Evolutionary conservation across 495 filamentous ascomycete genomes (phyloP).

Genomic region (Staphylotrichum longicolle): DNA sequence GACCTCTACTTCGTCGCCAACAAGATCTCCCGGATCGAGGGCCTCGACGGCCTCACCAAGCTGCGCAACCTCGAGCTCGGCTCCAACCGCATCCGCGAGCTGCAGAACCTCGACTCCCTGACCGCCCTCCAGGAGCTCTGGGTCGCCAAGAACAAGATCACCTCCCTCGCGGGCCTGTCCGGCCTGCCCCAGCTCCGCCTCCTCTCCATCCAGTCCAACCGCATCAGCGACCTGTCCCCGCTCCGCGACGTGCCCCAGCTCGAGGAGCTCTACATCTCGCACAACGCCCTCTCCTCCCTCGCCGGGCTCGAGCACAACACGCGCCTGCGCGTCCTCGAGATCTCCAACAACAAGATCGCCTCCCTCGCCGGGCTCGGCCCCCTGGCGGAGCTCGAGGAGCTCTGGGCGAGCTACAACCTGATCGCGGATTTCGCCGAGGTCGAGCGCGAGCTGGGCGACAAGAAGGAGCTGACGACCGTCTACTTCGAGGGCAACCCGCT

Average conservation of each 20-base stretch:
- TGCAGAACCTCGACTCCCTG: constrained; percentile 80
- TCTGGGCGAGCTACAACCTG: constrained; percentile 93
- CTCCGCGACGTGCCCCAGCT: constrained; percentile 71
- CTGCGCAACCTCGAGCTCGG: constrained; percentile 84
- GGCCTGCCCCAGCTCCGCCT: constrained; percentile 76
- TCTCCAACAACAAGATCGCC: constrained; percentile 83
- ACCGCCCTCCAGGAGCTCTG: constrained; percentile 79
- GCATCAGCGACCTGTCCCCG: constrained; percentile 75
- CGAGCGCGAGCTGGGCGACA: constrained; percentile 73
- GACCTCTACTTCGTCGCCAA: constrained; percentile 96
- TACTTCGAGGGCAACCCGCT: constrained; percentile 97
- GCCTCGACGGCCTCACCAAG: constrained; percentile 68
- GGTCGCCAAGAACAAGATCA: constrained; percentile 98
- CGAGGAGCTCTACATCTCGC: constrained; percentile 96
- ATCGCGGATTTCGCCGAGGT: constrained; percentile 78
- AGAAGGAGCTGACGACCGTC: constrained; percentile 79
- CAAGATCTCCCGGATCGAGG: constrained; percentile 84
- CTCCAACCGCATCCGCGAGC: constrained; percentile 86
- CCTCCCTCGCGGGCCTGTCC: constrained; percentile 70
- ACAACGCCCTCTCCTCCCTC: constrained; percentile 83
- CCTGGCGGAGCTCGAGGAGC: constrained; percentile 72
- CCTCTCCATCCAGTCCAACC: constrained; percentile 96
- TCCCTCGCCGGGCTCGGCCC: constrained; percentile 69
- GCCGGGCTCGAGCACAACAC: constrained; percentile 69
- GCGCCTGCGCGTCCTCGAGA: constrained; percentile 75